Evolutionary conservation across 805 yeast genomes (phyloP).

Genomic region (Aciculoconidium aculeatum): DNA sequence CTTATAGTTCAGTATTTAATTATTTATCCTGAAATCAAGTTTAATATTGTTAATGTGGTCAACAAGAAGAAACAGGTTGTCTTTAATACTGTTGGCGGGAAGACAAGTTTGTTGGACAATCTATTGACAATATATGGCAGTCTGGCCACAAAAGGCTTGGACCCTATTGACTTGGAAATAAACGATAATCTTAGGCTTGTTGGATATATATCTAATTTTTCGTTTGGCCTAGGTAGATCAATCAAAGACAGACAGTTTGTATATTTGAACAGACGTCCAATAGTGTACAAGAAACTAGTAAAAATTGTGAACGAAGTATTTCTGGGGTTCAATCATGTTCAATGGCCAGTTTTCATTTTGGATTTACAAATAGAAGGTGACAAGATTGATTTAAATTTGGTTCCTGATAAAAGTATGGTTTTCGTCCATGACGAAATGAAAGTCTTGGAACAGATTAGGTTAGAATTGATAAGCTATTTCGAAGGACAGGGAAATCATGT

Average conservation of each 20-base stretch:
- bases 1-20: constrained; percentile 66
- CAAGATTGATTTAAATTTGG: constrained; percentile 75
- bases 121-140: constrained; percentile 69
- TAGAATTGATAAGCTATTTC: constrained; percentile 44
- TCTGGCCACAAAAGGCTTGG: constrained; percentile 52
- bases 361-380: constrained; percentile 50
- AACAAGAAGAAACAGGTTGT: constrained; percentile 44
- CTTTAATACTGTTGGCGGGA: constrained; percentile 56
- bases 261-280: constrained; percentile 74
- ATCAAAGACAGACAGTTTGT: constrained; percentile 70
- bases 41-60: constrained; percentile 53
- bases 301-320: constrained; percentile 70
- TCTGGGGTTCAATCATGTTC: constrained; percentile 63
- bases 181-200: constrained; percentile 30
- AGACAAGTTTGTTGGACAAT: constrained; percentile 37
- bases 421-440: constrained; percentile 59
- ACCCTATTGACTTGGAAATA: constrained; percentile 40
- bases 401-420: constrained; percentile 83
- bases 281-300: constrained; percentile 46
- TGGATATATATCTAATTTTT: constrained; percentile 71
- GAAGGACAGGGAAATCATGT: constrained; percentile 27
- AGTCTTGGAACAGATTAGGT: constrained; percentile 52
- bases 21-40: constrained; percentile 50
- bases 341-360: constrained; percentile 64
- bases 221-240: constrained; percentile 66